Evolutionary conservation across 805 yeast genomes (phyloP).

Genomic region (Saturnispora galanensis): DNA sequence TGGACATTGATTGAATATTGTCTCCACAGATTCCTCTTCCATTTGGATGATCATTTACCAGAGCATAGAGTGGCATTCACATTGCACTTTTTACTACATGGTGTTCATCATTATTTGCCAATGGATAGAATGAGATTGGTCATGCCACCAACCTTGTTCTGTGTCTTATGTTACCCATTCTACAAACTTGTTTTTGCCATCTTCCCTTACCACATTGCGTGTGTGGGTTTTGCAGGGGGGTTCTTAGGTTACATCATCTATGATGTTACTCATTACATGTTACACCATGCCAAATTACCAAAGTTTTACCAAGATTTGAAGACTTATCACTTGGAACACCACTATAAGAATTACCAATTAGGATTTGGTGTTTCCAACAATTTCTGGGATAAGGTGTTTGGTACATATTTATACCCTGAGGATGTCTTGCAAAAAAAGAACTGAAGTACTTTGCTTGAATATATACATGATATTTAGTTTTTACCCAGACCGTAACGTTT

Average conservation of each 20-base stretch:
- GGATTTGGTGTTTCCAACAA: slow-evolving; percentile 94
- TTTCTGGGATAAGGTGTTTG: slow-evolving; percentile 91
- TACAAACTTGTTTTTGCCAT: slow-evolving; percentile 65
- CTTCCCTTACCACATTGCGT: slow-evolving; percentile 76
- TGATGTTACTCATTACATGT: slow-evolving; percentile 87
- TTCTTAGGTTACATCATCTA: slow-evolving; percentile 86
- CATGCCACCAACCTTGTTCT: slow-evolving; percentile 87
- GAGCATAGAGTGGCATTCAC: slow-evolving; percentile 66
- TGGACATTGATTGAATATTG: slow-evolving; percentile 91
- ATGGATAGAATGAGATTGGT: slow-evolving; percentile 92
- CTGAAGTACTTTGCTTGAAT: slow-evolving; percentile 11
- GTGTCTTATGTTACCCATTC: slow-evolving; percentile 67
- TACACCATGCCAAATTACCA: slow-evolving; percentile 86
- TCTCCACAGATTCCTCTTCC: slow-evolving; percentile 88
- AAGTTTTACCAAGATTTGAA: slow-evolving; percentile 65
- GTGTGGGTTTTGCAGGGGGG: slow-evolving; percentile 94
- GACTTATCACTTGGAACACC: slow-evolving; percentile 92
- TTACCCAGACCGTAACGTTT: slow-evolving; percentile 66
- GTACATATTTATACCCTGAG: slow-evolving; percentile 55
- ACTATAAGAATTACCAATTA: slow-evolving; percentile 90
- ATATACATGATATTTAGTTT: not conserved
- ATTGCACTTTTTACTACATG: slow-evolving; percentile 84
- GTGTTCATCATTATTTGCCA: slow-evolving; percentile 94
- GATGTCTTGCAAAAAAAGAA: slow-evolving; percentile 34
- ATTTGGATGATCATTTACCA: slow-evolving; percentile 80